Conservation (phyloP, 2,329 filamentous ascomycete species). For the Penicillium sp. region DNA sequence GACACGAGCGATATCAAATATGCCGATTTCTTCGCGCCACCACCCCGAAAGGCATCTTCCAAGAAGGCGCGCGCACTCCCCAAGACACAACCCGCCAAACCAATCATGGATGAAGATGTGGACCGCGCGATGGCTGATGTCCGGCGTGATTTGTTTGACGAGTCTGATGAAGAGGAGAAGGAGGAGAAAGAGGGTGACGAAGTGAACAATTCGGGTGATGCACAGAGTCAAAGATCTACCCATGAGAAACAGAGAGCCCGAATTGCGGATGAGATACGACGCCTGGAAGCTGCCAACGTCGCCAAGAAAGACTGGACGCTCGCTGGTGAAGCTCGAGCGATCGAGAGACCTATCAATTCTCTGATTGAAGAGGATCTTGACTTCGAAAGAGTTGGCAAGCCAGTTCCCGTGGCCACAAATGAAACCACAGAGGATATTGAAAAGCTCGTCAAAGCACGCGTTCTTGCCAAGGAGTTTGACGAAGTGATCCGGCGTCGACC, state of each 20-base stretch:
- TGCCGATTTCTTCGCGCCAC: conserved; percentile 88
- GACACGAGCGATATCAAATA: conserved; percentile 91
- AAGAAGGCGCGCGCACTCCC: conserved; percentile 53
- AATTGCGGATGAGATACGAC: conserved; percentile 83
- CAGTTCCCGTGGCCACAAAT: conserved; percentile 87
- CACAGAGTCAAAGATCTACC: conserved; percentile 55
- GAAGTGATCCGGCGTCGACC: conserved; percentile 82
- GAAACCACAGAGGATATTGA: conserved; percentile 91
- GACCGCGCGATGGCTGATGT: conserved; percentile 83
- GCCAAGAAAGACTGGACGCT: conserved; percentile 90
- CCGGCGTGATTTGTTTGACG: conserved; percentile 85
- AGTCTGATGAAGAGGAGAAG: conserved; percentile 54
- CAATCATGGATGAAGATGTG: conserved; percentile 64
- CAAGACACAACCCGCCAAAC: conserved; percentile 47
- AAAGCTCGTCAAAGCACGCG: conserved; percentile 88
- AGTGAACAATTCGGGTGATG: conserved; percentile 58
- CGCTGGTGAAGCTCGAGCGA: conserved; percentile 79
- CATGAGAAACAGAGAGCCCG: conserved; percentile 86
- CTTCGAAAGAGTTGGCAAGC: conserved; percentile 93
- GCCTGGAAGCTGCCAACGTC: conserved; percentile 83
- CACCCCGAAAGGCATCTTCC: conserved; percentile 66
- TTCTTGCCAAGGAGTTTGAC: conserved; percentile 86
- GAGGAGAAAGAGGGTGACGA: conserved; percentile 65
- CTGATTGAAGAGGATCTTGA: conserved; percentile 92
- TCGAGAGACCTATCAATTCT: conserved; percentile 83